Percentiles rank a stretch among this genome's conserved stretches.
Conservation (phyloP, 2,329 filamentous ascomycete genomes). For the Pseudocercospora fuligena region DNA sequence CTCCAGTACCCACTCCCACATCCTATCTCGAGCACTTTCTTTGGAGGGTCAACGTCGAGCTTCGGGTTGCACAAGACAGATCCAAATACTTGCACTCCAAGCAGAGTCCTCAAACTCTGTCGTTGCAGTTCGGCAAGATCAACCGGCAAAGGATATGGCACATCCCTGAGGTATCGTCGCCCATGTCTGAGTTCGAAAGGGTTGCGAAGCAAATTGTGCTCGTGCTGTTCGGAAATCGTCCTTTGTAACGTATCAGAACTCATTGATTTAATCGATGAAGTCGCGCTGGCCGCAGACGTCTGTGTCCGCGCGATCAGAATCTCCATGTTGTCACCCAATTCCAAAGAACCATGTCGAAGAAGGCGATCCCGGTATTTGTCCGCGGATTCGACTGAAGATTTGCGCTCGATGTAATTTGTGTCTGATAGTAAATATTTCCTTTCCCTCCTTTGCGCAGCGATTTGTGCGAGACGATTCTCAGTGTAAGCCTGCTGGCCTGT, state of each 20-base stretch:
- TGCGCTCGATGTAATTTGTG: background rate
- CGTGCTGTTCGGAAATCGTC: slow-evolving; percentile 20
- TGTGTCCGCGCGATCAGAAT: slow-evolving; percentile 12
- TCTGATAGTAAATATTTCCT: slow-evolving; percentile 3
- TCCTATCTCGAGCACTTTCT: slow-evolving; percentile 80
- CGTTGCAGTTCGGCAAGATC: slow-evolving; percentile 87
- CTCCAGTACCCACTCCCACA: slow-evolving; percentile 92
- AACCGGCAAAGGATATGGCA: slow-evolving; percentile 83
- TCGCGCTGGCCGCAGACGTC: slow-evolving; percentile 1
- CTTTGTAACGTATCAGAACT: slow-evolving; percentile 14
- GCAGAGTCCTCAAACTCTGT: slow-evolving; percentile 80
- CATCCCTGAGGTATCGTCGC: slow-evolving; percentile 80
- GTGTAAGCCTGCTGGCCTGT: slow-evolving; percentile 25
- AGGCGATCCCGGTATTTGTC: slow-evolving; percentile 11
- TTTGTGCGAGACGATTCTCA: slow-evolving; percentile 24
- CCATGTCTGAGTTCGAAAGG: slow-evolving; percentile 68
- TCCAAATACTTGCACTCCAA: slow-evolving; percentile 81
- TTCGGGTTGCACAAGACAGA: slow-evolving; percentile 75
- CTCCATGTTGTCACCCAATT: slow-evolving; percentile 15
- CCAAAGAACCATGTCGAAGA: background rate
- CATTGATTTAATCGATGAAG: slow-evolving; percentile 13
- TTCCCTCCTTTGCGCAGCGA: slow-evolving; percentile 18
- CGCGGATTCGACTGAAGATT: background rate
- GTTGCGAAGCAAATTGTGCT: slow-evolving; percentile 19
- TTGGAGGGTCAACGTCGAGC: slow-evolving; percentile 69